phyloP scores from a whole-genome alignment of 1,284 basidiomycete genomes.

The Irpex lacteus region DNA sequence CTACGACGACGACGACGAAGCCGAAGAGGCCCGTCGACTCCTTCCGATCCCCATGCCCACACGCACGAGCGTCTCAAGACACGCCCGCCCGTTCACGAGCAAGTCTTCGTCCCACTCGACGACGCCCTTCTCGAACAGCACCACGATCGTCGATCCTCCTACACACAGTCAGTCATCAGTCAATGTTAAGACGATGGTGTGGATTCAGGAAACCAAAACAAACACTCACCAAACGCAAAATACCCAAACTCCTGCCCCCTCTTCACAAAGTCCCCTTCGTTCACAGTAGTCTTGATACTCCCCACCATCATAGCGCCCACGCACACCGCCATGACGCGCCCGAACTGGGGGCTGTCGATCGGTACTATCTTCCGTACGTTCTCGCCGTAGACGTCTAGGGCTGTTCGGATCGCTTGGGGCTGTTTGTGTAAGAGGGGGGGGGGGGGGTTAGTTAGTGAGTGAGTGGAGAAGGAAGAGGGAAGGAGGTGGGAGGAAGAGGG shows the following conservation, averaged over 20 bases:
- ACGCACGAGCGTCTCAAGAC: conserved; percentile 85
- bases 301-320: conserved; percentile 96
- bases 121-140: conserved; percentile 79
- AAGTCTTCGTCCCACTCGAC: conserved; percentile 92
- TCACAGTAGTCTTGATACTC: conserved; percentile 81
- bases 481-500: no score
- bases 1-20: no score
- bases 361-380: conserved; percentile 89
- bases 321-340: conserved; percentile 86
- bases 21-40: conserved; percentile 6
- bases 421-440: no score
- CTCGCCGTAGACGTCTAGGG: conserved; percentile 93
- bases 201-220: neutral
- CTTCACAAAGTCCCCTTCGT: conserved; percentile 76
- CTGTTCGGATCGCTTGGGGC: conserved; percentile 80
- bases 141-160: conserved; percentile 90
- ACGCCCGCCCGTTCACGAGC: conserved; percentile 78
- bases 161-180: conserved; percentile 7
- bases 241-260: conserved; percentile 92
- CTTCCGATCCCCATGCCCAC: conserved; percentile 83
- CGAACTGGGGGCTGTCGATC: conserved; percentile 84
- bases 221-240: conserved; percentile 82
- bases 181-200: neutral
- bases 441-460: no score
- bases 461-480: no score